A percentile compares a stretch with the other conserved stretches of the same genome.
phyloP scores from a whole-genome alignment of 345 rosid species.

The Arabidopsis arenosa region DNA sequence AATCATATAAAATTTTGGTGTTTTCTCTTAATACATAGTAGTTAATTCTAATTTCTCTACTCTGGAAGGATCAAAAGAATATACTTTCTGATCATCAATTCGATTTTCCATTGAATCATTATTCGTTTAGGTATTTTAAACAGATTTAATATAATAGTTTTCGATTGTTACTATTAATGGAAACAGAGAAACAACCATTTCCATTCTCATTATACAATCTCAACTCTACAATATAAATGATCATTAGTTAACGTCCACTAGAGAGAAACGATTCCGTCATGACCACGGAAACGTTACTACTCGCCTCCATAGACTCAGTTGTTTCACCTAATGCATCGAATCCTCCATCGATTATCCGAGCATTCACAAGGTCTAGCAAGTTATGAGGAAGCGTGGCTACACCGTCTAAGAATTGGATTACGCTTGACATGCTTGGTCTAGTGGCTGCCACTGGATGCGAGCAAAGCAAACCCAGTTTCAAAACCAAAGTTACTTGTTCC shows the following conservation, averaged over 20 bases:
- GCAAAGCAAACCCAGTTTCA: conserved; percentile 42
- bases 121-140: no score
- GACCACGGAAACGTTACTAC: conserved; percentile 19
- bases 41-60: no score
- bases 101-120: no score
- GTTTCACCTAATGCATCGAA: conserved; percentile 28
- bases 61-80: no score
- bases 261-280: conserved; percentile 37
- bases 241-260: conserved; percentile 38
- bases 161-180: not conserved
- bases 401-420: conserved; percentile 38
- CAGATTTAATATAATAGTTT: no score
- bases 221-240: conserved; percentile 9
- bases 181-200: not conserved
- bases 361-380: conserved; percentile 34
- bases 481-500: conserved; percentile 36
- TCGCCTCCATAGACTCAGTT: conserved; percentile 9
- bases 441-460: conserved; percentile 44
- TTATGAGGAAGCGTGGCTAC: conserved; percentile 39
- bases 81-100: no score
- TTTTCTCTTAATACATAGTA: no score
- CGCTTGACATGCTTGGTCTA: conserved; percentile 50
- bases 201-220: conserved; percentile 18
- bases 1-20: no score
- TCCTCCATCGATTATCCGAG: conserved; percentile 19